phyloP scores from a whole-genome alignment of 352 stramenopile species.

The Pythium coloratum region DNA sequence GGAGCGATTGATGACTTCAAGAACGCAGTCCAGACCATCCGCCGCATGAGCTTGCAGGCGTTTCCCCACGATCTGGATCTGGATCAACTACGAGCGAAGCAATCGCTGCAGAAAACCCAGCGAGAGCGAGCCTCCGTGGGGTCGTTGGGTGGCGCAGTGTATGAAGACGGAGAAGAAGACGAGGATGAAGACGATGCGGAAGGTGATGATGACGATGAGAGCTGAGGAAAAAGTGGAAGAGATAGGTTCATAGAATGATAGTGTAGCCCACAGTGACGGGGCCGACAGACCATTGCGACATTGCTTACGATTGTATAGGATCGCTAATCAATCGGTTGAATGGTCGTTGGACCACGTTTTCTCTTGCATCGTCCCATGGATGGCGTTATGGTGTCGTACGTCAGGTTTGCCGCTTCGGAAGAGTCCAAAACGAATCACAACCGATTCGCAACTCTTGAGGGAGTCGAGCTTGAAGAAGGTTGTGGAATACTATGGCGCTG shows the following conservation, averaged over 20 bases:
- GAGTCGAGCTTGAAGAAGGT: not conserved
- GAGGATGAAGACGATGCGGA: constrained; percentile 34
- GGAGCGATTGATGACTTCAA: constrained; percentile 69
- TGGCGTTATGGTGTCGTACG: not conserved
- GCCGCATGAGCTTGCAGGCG: constrained; percentile 40
- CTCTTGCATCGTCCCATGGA: not conserved
- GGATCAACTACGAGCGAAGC: constrained; percentile 13
- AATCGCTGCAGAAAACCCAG: constrained; percentile 1
- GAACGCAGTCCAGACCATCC: constrained; percentile 59
- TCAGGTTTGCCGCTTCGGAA: not conserved
- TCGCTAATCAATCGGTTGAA: not conserved
- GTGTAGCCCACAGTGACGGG: not conserved
- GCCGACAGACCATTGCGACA: not conserved
- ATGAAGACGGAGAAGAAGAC: constrained; percentile 34
- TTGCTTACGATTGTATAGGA: no score
- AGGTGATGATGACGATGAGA: constrained; percentile 26
- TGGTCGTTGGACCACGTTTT: not conserved
- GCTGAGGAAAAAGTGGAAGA: not conserved
- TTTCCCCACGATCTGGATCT: constrained; percentile 10
- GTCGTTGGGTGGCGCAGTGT: constrained; percentile 8
- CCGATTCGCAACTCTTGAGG: not conserved
- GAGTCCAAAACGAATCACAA: not conserved
- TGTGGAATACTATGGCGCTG: constrained; percentile 19
- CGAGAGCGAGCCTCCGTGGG: not conserved
- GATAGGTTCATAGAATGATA: not conserved